Evolutionary conservation across 495 filamentous ascomycete genomes (phyloP).

Genomic region (Neurospora intermedia): DNA sequence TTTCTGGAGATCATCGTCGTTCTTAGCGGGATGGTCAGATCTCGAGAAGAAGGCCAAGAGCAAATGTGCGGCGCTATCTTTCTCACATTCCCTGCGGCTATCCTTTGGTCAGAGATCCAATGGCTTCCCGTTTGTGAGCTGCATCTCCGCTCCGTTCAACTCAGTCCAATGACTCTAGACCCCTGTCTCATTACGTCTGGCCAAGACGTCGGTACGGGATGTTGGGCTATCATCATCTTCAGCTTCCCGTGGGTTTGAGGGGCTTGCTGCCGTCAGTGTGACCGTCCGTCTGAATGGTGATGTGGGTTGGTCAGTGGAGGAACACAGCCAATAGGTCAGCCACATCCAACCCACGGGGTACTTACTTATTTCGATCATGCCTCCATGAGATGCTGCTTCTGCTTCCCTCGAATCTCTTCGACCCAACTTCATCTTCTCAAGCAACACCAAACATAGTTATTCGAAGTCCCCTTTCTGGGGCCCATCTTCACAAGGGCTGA

Average conservation of each 20-base stretch:
- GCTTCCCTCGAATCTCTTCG: neutral
- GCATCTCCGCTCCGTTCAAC: neutral
- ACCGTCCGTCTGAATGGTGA: neutral
- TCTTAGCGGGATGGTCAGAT: neutral
- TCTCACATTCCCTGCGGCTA: neutral
- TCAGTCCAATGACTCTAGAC: neutral
- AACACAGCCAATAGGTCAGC: neutral
- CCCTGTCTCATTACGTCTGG: conserved; percentile 10
- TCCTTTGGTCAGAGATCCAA: neutral
- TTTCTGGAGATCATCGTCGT: neutral
- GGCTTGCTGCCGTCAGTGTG: neutral
- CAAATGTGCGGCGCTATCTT: neutral
- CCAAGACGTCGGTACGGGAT: conserved; percentile 3
- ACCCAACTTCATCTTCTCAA: neutral
- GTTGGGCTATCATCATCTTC: neutral
- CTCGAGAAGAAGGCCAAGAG: neutral
- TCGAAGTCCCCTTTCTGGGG: neutral
- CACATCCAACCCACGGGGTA: neutral
- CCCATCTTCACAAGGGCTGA: neutral
- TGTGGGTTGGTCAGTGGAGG: neutral
- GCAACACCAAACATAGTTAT: neutral
- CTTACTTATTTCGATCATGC: neutral
- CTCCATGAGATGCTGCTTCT: neutral
- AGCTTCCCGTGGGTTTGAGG: neutral
- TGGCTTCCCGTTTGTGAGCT: neutral